Conservation (phyloP, 805 yeast genomes). For the Candida gorgasii region DNA sequence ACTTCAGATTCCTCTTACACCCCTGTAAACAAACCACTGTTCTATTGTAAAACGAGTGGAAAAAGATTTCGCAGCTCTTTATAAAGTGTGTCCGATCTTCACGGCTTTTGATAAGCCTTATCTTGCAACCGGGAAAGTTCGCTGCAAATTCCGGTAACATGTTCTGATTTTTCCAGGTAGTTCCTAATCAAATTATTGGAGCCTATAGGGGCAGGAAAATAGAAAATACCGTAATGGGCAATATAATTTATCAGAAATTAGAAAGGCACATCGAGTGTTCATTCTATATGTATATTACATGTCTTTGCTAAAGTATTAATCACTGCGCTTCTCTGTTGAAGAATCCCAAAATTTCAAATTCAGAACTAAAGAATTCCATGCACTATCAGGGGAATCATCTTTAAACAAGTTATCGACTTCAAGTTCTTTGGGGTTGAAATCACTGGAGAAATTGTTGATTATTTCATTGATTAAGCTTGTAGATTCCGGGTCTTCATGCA, state of each 20-base stretch:
- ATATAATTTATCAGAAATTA: too few relatives aligned
- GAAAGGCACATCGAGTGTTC: too few relatives aligned
- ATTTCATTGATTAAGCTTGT: slow-evolving; percentile 10
- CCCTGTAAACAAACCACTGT: too few relatives aligned
- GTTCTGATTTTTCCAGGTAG: too few relatives aligned
- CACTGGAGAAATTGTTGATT: slow-evolving; percentile 6
- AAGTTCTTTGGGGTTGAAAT: neutral
- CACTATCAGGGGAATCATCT: slow-evolving; percentile 2
- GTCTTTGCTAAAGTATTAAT: neutral
- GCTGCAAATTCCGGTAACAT: neutral
- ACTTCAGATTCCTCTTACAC: too few relatives aligned
- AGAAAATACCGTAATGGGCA: too few relatives aligned
- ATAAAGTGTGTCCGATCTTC: neutral
- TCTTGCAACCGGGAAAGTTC: neutral
- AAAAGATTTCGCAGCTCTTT: neutral
- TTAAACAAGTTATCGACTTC: slow-evolving; percentile 4
- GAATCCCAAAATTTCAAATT: slow-evolving; percentile 11
- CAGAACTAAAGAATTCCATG: slow-evolving; percentile 8
- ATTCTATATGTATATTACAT: too few relatives aligned
- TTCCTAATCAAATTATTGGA: too few relatives aligned
- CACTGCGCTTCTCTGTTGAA: neutral
- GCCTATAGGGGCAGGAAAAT: too few relatives aligned
- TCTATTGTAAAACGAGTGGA: neutral
- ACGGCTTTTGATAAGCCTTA: neutral
- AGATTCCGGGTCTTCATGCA: neutral